Evolutionary conservation across 495 filamentous ascomycete genomes (phyloP).

Genomic region (Podospora pseudoanserina): DNA sequence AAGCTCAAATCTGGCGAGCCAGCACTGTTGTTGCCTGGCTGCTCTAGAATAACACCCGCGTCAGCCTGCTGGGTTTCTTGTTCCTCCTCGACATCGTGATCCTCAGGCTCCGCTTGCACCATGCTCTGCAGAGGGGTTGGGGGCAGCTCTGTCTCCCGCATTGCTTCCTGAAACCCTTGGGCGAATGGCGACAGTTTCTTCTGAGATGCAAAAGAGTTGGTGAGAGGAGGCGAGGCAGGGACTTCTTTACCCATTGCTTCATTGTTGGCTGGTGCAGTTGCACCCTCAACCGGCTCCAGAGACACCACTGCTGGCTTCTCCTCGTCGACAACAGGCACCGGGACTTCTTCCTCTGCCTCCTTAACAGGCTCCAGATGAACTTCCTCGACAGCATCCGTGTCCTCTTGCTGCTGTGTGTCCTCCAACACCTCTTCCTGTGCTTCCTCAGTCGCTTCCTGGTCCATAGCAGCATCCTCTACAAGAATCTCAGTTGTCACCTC

Average conservation of each 20-base stretch:
- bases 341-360: background rate
- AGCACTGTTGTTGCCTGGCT: background rate
- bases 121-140: conserved; percentile 18
- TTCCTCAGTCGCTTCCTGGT: background rate
- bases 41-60: background rate
- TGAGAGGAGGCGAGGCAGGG: background rate
- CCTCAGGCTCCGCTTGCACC: background rate
- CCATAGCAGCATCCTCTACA: background rate
- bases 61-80: background rate
- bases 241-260: background rate
- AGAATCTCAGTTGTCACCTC: background rate
- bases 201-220: conserved; percentile 4
- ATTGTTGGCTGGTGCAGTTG: background rate
- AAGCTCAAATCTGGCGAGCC: background rate
- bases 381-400: background rate
- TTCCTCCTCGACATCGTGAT: background rate
- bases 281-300: background rate
- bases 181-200: background rate
- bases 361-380: background rate
- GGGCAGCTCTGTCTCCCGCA: background rate
- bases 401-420: background rate
- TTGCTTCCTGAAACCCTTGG: background rate
- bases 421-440: background rate
- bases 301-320: background rate
- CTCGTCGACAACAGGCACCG: background rate